Conservation (phyloP, 2,329 filamentous ascomycete genomes). For the Colletotrichum camelliae region DNA sequence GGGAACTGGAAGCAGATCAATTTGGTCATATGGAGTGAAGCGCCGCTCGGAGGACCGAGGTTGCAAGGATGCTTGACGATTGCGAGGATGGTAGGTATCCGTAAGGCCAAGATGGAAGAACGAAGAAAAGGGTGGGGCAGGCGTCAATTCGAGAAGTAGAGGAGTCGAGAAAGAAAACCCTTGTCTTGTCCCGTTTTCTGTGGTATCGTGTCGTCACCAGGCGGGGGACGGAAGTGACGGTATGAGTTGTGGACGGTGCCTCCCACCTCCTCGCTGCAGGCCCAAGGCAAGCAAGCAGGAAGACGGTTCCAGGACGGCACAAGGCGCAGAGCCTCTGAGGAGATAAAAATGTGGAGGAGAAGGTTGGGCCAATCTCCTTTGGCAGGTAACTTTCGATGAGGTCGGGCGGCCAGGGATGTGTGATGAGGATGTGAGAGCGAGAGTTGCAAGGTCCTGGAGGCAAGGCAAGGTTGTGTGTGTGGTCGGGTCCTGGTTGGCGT, state of each 20-base stretch:
- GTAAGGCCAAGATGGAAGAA: conserved; percentile 9
- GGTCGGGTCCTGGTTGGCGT: neutral
- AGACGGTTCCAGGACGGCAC: neutral
- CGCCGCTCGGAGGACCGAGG: conserved; percentile 3
- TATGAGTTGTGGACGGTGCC: neutral
- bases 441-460: neutral
- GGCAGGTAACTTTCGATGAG: neutral
- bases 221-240: neutral
- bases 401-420: neutral
- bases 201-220: conserved; percentile 10
- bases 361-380: neutral
- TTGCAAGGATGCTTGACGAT: neutral
- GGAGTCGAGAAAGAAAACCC: neutral
- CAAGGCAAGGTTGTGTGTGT: neutral
- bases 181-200: neutral
- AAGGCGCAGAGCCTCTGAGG: neutral
- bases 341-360: neutral
- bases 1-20: neutral
- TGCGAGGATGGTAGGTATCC: neutral
- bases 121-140: neutral
- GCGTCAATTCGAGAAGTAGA: conserved; percentile 11
- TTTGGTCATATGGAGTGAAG: neutral
- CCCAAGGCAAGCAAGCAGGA: neutral
- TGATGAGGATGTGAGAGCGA: neutral
- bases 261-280: neutral